phyloP scores from a whole-genome alignment of 768 basidiomycete species.

The Sarcomyxa edulis region DNA sequence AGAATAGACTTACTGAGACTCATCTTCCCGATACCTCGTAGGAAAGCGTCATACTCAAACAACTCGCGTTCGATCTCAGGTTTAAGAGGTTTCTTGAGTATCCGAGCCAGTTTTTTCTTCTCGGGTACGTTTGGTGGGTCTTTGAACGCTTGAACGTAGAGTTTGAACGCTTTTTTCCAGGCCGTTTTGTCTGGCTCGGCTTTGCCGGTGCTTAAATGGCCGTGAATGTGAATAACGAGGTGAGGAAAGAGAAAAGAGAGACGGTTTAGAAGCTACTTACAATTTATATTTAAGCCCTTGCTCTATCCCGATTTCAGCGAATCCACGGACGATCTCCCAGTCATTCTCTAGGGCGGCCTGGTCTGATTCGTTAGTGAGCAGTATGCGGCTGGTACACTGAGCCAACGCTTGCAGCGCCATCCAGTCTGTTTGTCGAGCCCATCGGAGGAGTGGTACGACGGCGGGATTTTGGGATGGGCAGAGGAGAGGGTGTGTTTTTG shows the following conservation, averaged over 20 bases:
- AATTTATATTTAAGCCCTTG: constrained; percentile 53
- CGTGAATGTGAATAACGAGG: not conserved
- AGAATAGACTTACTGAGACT: constrained; percentile 58
- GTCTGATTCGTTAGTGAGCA: constrained; percentile 47
- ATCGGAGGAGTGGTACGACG: constrained; percentile 51
- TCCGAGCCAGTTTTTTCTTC: constrained; percentile 25
- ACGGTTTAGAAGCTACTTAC: constrained; percentile 26
- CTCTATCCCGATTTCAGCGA: constrained; percentile 77
- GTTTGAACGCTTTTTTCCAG: constrained; percentile 63
- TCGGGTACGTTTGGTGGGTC: constrained; percentile 44
- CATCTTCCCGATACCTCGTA: constrained; percentile 71
- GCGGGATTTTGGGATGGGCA: constrained; percentile 76
- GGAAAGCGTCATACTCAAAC: constrained; percentile 70
- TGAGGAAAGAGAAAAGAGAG: constrained; percentile 1
- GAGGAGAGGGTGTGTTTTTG: constrained; percentile 61
- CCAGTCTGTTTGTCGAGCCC: constrained; percentile 59
- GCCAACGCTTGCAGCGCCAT: constrained; percentile 72
- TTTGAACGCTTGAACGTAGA: constrained; percentile 59
- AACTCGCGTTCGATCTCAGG: constrained; percentile 49
- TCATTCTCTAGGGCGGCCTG: constrained; percentile 43
- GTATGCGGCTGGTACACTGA: constrained; percentile 58
- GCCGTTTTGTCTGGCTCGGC: constrained; percentile 54
- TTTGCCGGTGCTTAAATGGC: constrained; percentile 8
- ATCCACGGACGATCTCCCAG: constrained; percentile 48
- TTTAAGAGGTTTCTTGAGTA: constrained; percentile 8